phyloP scores from a whole-genome alignment of 106 monocot genomes.

The Dendrobium officinale region DNA sequence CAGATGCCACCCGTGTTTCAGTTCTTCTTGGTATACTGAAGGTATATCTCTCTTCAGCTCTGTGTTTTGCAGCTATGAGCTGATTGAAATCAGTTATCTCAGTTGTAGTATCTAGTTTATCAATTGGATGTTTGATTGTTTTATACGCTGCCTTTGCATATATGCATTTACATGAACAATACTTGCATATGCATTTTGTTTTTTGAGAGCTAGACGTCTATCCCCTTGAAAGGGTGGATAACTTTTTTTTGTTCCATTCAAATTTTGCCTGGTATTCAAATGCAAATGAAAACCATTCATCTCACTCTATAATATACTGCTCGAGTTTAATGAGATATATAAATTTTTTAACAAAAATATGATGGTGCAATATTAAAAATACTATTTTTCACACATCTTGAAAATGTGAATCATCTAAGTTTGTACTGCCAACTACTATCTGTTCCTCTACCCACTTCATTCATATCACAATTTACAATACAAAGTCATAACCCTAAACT shows the following conservation, averaged over 20 bases:
- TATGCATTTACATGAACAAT: background rate
- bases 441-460: too few relatives aligned
- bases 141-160: background rate
- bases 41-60: conserved; percentile 24
- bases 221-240: background rate
- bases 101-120: background rate
- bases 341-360: too few relatives aligned
- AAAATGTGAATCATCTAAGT: too few relatives aligned
- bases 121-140: background rate
- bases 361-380: too few relatives aligned
- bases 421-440: too few relatives aligned
- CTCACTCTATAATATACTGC: too few relatives aligned
- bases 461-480: too few relatives aligned
- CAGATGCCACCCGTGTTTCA: conserved; percentile 93
- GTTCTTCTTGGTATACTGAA: conserved; percentile 81
- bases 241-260: too few relatives aligned
- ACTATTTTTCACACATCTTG: too few relatives aligned
- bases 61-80: background rate
- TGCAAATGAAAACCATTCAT: too few relatives aligned
- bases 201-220: background rate
- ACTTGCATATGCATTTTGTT: background rate
- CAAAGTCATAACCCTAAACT: too few relatives aligned
- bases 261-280: background rate
- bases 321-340: too few relatives aligned
- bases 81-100: background rate